Conservation (phyloP, 2,329 filamentous ascomycete genomes). For the Pseudogymnoascus pannorum region DNA sequence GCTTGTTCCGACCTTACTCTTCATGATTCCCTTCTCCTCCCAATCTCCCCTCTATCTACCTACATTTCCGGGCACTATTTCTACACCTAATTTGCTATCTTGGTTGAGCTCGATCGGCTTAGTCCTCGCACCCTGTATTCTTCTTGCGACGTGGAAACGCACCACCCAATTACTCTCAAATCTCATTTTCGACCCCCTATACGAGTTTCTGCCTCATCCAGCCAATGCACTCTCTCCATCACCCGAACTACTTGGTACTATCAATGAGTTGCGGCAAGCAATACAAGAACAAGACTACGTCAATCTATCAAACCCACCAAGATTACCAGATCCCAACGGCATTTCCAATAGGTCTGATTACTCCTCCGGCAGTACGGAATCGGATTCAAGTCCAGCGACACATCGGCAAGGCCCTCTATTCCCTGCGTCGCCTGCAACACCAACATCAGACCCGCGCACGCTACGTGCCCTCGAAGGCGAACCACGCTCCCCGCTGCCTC, state of each 20-base stretch:
- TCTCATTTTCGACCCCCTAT: conserved; percentile 25
- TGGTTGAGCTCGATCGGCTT: conserved; percentile 16
- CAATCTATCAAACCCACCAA: not conserved
- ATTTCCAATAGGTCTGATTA: not conserved
- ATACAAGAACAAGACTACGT: conserved; percentile 4
- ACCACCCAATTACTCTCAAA: conserved; percentile 18
- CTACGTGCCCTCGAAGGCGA: conserved; percentile 26
- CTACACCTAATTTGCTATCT: conserved; percentile 13
- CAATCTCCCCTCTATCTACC: conserved; percentile 22
- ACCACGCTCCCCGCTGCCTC: conserved; percentile 14
- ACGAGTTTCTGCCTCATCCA: conserved; percentile 25
- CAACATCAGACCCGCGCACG: conserved; percentile 21
- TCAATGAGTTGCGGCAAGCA: conserved; percentile 18
- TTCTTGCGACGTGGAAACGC: conserved; percentile 22
- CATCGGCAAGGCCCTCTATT: not conserved
- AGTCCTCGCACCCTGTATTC: conserved; percentile 22
- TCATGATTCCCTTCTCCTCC: conserved; percentile 25
- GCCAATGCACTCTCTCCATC: conserved; percentile 19
- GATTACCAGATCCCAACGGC: not conserved
- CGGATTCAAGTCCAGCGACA: not conserved
- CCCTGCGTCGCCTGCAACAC: not conserved
- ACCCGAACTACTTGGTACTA: conserved; percentile 18
- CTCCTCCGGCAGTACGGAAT: not conserved
- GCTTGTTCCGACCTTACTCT: conserved; percentile 20
- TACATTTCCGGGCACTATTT: conserved; percentile 14